Conservation (phyloP, 768 basidiomycete genomes). For the Trametes elegans region DNA sequence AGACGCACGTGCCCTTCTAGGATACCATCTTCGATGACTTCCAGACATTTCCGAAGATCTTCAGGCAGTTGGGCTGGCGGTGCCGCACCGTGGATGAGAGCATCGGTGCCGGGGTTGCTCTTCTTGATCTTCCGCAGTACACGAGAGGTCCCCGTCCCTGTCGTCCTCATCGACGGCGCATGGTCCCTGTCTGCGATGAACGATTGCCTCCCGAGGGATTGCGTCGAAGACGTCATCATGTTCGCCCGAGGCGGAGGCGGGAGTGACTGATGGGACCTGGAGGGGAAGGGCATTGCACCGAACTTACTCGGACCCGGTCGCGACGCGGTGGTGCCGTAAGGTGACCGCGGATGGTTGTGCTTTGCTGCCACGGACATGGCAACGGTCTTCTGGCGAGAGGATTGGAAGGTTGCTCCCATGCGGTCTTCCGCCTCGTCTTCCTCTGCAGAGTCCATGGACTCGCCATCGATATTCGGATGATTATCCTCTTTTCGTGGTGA, state of each 20-base stretch:
- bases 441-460: constrained; percentile 72
- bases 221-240: constrained; percentile 58
- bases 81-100: constrained; percentile 48
- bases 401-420: constrained; percentile 43
- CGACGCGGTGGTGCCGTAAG: constrained; percentile 56
- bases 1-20: constrained; percentile 87
- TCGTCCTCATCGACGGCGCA: constrained; percentile 39
- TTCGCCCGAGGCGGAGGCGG: constrained; percentile 61
- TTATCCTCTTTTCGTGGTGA: constrained; percentile 43
- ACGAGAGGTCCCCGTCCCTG: constrained; percentile 32
- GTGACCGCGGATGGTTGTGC: constrained; percentile 72
- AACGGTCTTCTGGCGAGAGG: constrained; percentile 29
- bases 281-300: constrained; percentile 69
- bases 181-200: constrained; percentile 44
- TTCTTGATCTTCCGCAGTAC: constrained; percentile 70
- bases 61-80: constrained; percentile 83
- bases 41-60: constrained; percentile 80
- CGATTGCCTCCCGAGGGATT: constrained; percentile 74
- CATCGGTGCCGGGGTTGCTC: constrained; percentile 47
- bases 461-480: constrained; percentile 69
- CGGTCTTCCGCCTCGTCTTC: constrained; percentile 58
- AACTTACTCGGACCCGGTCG: constrained; percentile 41
- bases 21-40: constrained; percentile 84
- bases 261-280: constrained; percentile 76
- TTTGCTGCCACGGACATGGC: constrained; percentile 39